Evolutionary conservation across 2,329 filamentous ascomycete genomes (phyloP), one percentile per base, ranked within the genome.

Genomic region (Colletotrichum tabaci): DNA sequence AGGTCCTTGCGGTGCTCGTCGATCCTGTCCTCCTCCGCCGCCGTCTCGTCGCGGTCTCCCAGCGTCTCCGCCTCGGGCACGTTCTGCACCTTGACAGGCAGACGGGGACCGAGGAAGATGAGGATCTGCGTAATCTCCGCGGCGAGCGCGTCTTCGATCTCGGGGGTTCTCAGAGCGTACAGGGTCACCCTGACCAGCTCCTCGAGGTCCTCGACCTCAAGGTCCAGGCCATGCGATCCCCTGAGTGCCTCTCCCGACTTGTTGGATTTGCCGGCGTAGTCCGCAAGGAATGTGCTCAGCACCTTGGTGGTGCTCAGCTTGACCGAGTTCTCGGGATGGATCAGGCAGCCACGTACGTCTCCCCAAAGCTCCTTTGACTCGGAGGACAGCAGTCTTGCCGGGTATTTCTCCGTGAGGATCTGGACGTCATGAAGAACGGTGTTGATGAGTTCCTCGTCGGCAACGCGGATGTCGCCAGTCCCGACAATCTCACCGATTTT

Each of bases 51-150:
- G n/a, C 81, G 82, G 10, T 82, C 81, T 21, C 85, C 84, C 7
- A 80, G 78, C 74, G 81, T 74, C 78, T 82, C 84, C 80, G 87
- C 87, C 70, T 74, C 68, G 2, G 77, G 74, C 30, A 79, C 77
- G 13, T 78, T 76, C 21, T 69, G 71, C 15, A 71, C 67, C 38
- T 68, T 73, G 56, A 75, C 65, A 2, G 84, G 82, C 16, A 90
- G 81, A 69, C 86, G 86, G 26, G 84, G 90, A 52, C 91, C 94
- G 0, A 99, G 85, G 85, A 97, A 97, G 47, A 96, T 87, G 46
- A 98, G 85, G 74, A 98, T 94, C 74, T 94, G 93, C 4, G 94
- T 90, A 15, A 91, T 91, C 79, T 97, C 94, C 52, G 90, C 87
- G 1, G 93, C 93, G n/a, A 98, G 85, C 12, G 90, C 87, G 77